These are phyloP conservation scores for Fagus crenata DNA, from an alignment of 306 rosid species.

Conservation along the genomic window DNA sequence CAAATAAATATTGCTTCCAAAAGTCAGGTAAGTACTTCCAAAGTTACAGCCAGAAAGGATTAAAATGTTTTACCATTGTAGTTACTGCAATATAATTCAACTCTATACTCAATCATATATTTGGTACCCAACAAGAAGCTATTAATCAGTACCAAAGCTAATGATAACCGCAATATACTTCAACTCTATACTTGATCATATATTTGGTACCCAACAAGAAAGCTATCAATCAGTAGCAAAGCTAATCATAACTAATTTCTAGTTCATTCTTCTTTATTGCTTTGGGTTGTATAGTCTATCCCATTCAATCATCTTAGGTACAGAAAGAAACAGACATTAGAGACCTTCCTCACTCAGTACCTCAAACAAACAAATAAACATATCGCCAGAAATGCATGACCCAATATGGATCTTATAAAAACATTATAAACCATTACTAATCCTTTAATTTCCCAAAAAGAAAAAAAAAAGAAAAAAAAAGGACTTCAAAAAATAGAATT, in stretches of 20 bases:
- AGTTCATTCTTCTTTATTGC: neutral
- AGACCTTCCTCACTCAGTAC: neutral
- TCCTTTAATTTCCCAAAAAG: neutral
- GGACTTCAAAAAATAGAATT: neutral
- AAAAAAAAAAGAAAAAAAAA: neutral
- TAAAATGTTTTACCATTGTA: too few relatives aligned
- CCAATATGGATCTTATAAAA: neutral
- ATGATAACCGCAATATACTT: neutral
- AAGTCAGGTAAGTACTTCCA: neutral
- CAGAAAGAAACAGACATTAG: neutral
- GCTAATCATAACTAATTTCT: neutral
- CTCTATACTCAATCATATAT: too few relatives aligned
- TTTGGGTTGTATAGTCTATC: neutral
- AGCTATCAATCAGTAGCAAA: neutral
- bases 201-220: neutral
- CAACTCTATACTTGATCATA: neutral
- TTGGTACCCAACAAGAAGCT: too few relatives aligned
- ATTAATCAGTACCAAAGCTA: neutral
- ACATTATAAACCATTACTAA: neutral
- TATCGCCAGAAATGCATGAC: neutral
- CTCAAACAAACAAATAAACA: neutral
- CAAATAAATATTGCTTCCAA: neutral
- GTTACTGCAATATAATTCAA: too few relatives aligned
- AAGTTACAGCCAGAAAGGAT: neutral
- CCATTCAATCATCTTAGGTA: neutral